Base-by-base conservation (phyloP, 495 filamentous ascomycete species). In the Staphylotrichum tortipilum region DNA sequence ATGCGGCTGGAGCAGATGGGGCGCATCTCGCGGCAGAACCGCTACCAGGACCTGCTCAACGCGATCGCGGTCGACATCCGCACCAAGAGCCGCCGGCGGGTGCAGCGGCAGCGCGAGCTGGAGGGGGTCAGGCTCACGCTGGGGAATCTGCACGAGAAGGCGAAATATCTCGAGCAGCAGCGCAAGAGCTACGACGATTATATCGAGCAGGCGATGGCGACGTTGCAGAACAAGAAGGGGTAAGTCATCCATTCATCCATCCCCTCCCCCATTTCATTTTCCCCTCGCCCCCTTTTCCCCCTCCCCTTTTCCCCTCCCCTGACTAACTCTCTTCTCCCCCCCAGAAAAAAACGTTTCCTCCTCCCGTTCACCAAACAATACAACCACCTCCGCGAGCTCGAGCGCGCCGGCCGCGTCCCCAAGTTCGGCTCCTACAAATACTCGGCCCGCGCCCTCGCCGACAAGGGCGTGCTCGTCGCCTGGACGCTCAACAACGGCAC, bases 361-460 rank as follows among this genome's bases (percentile, higher is more conserved):
- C 79, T 99, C 66, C 92, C 92, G 19, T 99, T 99, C 67, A 95
- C 94, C 28, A 94, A 95, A 57, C 92, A 99, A 64, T 99, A 94
- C 79, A 91, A 94, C 68, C 92, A 99, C 68, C 89, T 96, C 70
- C 81, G 86, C 48, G 92, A 99, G 67, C 84, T 99, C 11, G 85
- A 94, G 60, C 83, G 87, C 47, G 80, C 83, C 4, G 92, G 92
- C 33, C 86, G 91, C 41, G 85, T 94, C 37, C 94, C 94, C 62
- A 95, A 94, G 61, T 97, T 97, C 62, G 92, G 92, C 39, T 91
- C 85, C 9, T 99, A 85, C 80, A 97, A 97, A 68, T 97, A 97
- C 69, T 87, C 82, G 29, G 92, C 89, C 1, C 82, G 88, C 40
- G 86, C 84, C 30, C 78, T 99, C 24, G 84, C 84, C 3, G 92